Evolutionary conservation across 805 yeast species (phyloP).

Genomic region (Phaffomyces opuntiae): DNA sequence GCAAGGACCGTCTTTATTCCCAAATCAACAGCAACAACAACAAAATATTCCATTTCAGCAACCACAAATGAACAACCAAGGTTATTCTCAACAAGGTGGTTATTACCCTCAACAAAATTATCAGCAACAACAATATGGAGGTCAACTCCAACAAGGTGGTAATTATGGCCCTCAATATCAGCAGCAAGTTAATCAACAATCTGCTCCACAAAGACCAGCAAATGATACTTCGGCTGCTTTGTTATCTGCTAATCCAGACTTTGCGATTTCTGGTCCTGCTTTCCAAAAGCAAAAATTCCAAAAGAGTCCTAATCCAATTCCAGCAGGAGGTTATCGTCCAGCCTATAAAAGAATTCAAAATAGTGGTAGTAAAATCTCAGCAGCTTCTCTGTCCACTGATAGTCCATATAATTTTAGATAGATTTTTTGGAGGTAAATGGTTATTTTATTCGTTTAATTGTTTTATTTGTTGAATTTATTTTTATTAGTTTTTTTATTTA

Average conservation of each 20-base stretch:
- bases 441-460: background rate
- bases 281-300: slow-evolving; percentile 4
- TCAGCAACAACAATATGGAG: background rate
- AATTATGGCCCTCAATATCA: background rate
- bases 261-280: slow-evolving; percentile 25
- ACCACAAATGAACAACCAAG: background rate
- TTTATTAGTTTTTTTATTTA: background rate
- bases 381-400: slow-evolving; percentile 34
- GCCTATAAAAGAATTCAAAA: slow-evolving; percentile 31
- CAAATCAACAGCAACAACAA: slow-evolving; percentile 8
- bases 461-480: background rate
- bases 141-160: background rate
- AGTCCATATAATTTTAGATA: slow-evolving; percentile 39
- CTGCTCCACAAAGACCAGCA: background rate
- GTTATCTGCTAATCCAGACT: slow-evolving; percentile 44
- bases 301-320: slow-evolving; percentile 8
- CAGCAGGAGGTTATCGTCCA: slow-evolving; percentile 26
- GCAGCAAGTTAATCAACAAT: slow-evolving; percentile 1
- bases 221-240: slow-evolving; percentile 33
- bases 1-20: slow-evolving; percentile 20
- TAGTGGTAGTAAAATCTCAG: slow-evolving; percentile 28
- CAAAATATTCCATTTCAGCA: slow-evolving; percentile 1
- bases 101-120: background rate
- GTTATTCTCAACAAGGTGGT: background rate
- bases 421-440: background rate